Conservation (phyloP, 139 green algal species). For the Chlamydomonas sp. region DNA sequence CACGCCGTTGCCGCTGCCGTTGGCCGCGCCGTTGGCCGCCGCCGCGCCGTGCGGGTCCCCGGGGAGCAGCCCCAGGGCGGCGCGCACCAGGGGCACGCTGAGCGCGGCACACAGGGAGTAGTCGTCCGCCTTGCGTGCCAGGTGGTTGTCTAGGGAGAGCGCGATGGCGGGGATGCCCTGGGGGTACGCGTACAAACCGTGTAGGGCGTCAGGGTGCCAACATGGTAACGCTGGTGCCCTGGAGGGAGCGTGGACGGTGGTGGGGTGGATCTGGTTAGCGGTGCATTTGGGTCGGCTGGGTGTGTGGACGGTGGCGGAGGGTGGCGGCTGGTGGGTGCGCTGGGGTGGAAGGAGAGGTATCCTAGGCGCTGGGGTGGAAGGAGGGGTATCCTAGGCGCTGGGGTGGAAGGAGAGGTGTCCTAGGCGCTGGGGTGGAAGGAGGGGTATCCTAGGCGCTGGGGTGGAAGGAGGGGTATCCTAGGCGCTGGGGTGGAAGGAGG, state of each 20-base stretch:
- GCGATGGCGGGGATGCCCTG: conserved; percentile 71
- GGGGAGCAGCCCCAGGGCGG: conserved; percentile 49
- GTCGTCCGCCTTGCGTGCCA: conserved; percentile 59
- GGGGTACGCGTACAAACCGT: neutral
- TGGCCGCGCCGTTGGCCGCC: neutral
- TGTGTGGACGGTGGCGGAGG: no score
- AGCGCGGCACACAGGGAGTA: conserved; percentile 58
- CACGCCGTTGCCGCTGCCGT: neutral
- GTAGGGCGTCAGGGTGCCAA: no score
- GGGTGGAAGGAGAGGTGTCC: no score
- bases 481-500: neutral
- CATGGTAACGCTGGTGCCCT: no score
- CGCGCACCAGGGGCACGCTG: conserved; percentile 50
- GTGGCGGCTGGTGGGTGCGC: no score
- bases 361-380: no score
- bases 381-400: no score
- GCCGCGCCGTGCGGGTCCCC: neutral
- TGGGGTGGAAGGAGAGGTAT: no score
- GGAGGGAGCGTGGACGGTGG: no score
- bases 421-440: no score
- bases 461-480: neutral
- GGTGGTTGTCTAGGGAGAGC: conserved; percentile 76
- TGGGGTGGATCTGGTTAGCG: no score
- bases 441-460: neutral
- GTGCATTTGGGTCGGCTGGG: no score